Base-by-base conservation (phyloP, 805 yeast species). In the Candida nanaspora region DNA sequence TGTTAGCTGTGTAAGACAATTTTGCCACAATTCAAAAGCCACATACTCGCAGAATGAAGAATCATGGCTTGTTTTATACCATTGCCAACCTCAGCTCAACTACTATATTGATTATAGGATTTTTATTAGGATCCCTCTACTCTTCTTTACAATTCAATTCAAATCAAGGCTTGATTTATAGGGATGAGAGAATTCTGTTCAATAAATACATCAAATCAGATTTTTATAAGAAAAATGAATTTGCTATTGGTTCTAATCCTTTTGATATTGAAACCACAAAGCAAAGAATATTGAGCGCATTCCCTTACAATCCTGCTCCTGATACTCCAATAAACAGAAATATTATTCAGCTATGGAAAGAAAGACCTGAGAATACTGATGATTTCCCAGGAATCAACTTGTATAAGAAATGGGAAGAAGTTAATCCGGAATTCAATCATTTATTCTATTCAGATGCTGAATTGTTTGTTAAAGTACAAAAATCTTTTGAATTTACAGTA, bases 391-490 rank as follows among this genome's bases (percentile, higher is more conserved):
- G 45, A 30, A 63, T 63, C 31, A 64, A 66, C 23, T 72, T 65
- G 33, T 73, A 77, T 42, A 61, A 69, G 16, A 65, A 75, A 29
- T 87, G 96, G 96, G 66, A 70, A 3, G 66, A 61, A 19, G 61
- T 61, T 41, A 80, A 82, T 57, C 78, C 80, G 1, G 49, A 42
- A 16, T 80, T 74, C 57, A 78, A 79, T 8, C 86, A 86, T 59
- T 80, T 80, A 48, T 64, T 86, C 41, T 69, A 86, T 38, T 72
- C 82, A 37, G 96, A 88, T 58, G 36, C 32, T 5, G 65, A 68
- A 6, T 41, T 46, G 6, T 66, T 72, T 23, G 75, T 81, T 30
- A 57, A 78, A 27, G 63, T 80, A 22, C 60, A 63, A 35, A 74
- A 73, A 45, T 45, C 27, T 54, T 61, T 85, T 41, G 86, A 77